Conservation (phyloP, 768 basidiomycete species). For the Vararia minispora region DNA sequence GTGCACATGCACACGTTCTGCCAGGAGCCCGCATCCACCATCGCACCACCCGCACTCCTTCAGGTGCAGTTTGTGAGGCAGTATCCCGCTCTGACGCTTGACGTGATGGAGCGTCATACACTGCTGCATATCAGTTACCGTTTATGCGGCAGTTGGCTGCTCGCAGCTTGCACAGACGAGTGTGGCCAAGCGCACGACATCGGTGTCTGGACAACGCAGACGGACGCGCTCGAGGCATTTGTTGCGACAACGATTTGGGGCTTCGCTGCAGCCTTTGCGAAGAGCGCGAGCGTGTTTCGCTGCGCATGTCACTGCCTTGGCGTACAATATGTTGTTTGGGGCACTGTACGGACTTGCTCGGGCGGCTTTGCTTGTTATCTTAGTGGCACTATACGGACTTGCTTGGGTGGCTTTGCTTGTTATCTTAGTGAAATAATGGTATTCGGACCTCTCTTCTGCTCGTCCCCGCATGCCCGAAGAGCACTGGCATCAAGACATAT, state of each 20-base stretch:
- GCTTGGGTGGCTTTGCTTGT: too few relatives aligned
- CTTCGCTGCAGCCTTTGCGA: slow-evolving; percentile 51
- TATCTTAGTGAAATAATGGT: too few relatives aligned
- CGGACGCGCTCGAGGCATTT: slow-evolving; percentile 35
- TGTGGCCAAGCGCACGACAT: slow-evolving; percentile 65
- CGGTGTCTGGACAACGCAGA: slow-evolving; percentile 54
- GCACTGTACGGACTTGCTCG: too few relatives aligned
- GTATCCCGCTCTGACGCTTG: slow-evolving; percentile 30
- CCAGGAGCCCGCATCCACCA: slow-evolving; percentile 53
- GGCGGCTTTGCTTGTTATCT: too few relatives aligned
- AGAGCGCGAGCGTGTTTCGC: slow-evolving; percentile 52
- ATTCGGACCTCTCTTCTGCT: too few relatives aligned
- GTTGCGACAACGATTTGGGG: slow-evolving; percentile 57
- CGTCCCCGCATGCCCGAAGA: too few relatives aligned
- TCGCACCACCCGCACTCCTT: slow-evolving; percentile 34
- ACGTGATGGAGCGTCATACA: slow-evolving; percentile 45
- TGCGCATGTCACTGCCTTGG: too few relatives aligned
- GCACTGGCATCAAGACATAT: too few relatives aligned
- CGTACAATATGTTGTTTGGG: too few relatives aligned
- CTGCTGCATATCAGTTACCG: slow-evolving; percentile 72
- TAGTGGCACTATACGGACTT: too few relatives aligned
- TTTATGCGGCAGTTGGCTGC: slow-evolving; percentile 65
- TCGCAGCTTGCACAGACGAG: slow-evolving; percentile 67
- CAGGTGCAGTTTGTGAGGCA: slow-evolving; percentile 28
- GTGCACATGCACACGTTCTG: slow-evolving; percentile 46